Percentiles rank a stretch among this genome's conserved stretches.
Evolutionary conservation across 140 eudicot species (phyloP).

Genomic region (Ambrosia hybrid): DNA sequence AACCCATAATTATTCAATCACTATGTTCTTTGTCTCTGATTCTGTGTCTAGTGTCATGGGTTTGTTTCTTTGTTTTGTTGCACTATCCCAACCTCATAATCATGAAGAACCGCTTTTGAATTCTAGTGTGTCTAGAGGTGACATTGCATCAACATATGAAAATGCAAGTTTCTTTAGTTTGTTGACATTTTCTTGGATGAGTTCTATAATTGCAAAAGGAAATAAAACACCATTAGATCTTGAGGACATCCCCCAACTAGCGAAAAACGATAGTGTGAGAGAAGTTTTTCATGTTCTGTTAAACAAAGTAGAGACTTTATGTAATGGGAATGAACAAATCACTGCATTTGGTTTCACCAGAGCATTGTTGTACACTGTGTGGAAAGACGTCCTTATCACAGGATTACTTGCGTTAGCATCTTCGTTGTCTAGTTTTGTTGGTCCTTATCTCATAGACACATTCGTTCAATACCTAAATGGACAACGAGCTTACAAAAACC

Average conservation of each 20-base stretch:
- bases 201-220: constrained; percentile 54
- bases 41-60: constrained; percentile 45
- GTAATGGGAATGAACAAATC: constrained; percentile 26
- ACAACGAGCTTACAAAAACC: constrained; percentile 25
- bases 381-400: constrained; percentile 47
- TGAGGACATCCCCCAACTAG: constrained; percentile 64
- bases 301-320: constrained; percentile 34
- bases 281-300: constrained; percentile 40
- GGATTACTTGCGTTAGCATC: constrained; percentile 41
- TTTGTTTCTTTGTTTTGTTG: constrained; percentile 53
- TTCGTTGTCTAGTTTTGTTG: constrained; percentile 51
- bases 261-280: constrained; percentile 37
- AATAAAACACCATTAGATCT: constrained; percentile 49
- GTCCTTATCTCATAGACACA: constrained; percentile 62
- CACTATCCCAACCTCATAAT: constrained; percentile 28
- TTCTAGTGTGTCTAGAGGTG: constrained; percentile 35
- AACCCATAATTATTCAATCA: constrained; percentile 17
- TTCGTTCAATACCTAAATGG: constrained; percentile 60
- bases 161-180: constrained; percentile 50
- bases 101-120: constrained; percentile 54
- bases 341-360: constrained; percentile 49
- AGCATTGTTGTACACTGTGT: constrained; percentile 40
- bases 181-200: constrained; percentile 67
- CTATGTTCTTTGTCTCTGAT: constrained; percentile 53
- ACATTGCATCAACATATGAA: constrained; percentile 46